A percentile compares a stretch with the other conserved stretches of the same genome.
Conservation (phyloP, 202 grass and related monocot genomes). For the Alloteropsis angusta region DNA sequence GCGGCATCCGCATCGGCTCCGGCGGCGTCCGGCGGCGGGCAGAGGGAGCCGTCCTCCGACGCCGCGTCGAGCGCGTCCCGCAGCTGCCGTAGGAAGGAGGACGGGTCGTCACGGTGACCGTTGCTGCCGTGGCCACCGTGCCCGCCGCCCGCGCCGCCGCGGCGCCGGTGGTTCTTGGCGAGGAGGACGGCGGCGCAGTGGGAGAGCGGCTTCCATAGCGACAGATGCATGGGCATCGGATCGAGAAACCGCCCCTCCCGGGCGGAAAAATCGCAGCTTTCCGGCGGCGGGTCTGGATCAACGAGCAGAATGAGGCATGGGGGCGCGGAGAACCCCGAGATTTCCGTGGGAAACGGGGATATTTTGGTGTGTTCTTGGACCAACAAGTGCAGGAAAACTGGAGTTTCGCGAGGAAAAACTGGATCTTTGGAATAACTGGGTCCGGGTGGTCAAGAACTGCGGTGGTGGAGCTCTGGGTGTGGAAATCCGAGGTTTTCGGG, state of each 20-base stretch:
- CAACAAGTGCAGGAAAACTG: conserved; percentile 4
- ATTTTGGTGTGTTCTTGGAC: conserved; percentile 16
- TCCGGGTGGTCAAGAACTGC: background rate
- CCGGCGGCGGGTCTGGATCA: conserved; percentile 20
- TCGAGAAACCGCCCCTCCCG: conserved; percentile 3
- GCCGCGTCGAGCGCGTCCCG: conserved; percentile 89
- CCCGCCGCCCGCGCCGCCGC: conserved; percentile 9
- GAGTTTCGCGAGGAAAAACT: conserved; percentile 1
- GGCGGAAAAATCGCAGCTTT: conserved; percentile 15
- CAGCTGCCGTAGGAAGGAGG: conserved; percentile 67
- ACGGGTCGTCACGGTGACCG: conserved; percentile 24
- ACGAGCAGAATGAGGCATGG: conserved; percentile 12
- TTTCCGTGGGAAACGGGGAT: conserved; percentile 15
- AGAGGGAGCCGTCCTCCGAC: conserved; percentile 85
- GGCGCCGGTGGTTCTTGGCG: conserved; percentile 66
- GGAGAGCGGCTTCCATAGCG: conserved; percentile 95
- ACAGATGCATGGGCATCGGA: conserved; percentile 80
- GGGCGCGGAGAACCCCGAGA: background rate
- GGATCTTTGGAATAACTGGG: conserved; percentile 20
- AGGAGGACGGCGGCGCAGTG: conserved; percentile 93
- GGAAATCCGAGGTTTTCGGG: conserved; percentile 20
- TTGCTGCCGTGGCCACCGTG: conserved; percentile 3
- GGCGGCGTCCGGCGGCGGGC: conserved; percentile 47
- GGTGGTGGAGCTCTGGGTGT: background rate
- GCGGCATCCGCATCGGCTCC: conserved; percentile 42